These are phyloP conservation scores for Geum urbanum DNA, from an alignment of 306 rosid species.

Conservation along the genomic window DNA sequence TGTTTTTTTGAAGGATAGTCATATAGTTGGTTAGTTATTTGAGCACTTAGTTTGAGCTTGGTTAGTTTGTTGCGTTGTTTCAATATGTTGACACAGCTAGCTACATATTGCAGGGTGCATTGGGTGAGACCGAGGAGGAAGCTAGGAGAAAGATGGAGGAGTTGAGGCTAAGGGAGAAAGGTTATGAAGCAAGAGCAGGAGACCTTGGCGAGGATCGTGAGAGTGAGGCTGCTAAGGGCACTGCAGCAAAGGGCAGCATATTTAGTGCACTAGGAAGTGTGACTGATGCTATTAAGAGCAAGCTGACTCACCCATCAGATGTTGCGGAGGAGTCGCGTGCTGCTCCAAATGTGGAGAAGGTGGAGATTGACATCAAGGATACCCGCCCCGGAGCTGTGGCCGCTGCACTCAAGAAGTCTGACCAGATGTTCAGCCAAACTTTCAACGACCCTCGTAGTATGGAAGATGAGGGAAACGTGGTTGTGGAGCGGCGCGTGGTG, in stretches of 20 bases:
- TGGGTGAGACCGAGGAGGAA: conserved; percentile 42
- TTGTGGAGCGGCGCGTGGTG: conserved; percentile 12
- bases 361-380: conserved; percentile 35
- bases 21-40: background rate
- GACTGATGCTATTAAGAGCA: conserved; percentile 8
- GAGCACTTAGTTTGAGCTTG: background rate
- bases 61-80: background rate
- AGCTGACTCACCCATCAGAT: conserved; percentile 14
- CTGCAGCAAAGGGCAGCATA: background rate
- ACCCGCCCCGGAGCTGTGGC: conserved; percentile 48
- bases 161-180: conserved; percentile 24
- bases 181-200: conserved; percentile 7
- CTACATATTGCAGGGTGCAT: conserved; percentile 41
- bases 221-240: conserved; percentile 9
- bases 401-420: conserved; percentile 33
- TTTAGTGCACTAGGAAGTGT: background rate
- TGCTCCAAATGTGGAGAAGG: conserved; percentile 17
- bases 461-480: conserved; percentile 37
- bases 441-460: conserved; percentile 40
- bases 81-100: background rate
- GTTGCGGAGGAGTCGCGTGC: conserved; percentile 21
- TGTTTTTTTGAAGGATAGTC: too few relatives aligned
- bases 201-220: conserved; percentile 2
- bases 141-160: conserved; percentile 46
- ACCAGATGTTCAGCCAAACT: conserved; percentile 47